Evolutionary conservation across 1,139 yeast species (phyloP).

Genomic region (Magnusiomyces paraingens): DNA sequence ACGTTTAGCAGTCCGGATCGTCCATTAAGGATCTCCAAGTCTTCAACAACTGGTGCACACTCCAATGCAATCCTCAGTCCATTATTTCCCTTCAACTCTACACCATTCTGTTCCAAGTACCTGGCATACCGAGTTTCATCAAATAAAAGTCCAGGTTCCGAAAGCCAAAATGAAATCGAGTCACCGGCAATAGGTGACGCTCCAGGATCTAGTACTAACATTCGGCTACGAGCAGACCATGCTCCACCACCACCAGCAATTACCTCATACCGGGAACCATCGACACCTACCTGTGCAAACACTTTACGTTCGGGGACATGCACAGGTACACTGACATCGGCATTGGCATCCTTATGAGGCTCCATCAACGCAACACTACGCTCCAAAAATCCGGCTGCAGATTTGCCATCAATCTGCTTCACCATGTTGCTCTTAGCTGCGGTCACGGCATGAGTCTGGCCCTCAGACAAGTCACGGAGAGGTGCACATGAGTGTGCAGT

Average conservation of each 20-base stretch:
- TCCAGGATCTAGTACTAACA: constrained; percentile 53
- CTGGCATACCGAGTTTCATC: not conserved
- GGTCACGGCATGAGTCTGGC: constrained; percentile 36
- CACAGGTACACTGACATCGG: constrained; percentile 22
- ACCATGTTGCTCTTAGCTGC: constrained; percentile 46
- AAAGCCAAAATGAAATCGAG: constrained; percentile 41
- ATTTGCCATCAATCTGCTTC: constrained; percentile 41
- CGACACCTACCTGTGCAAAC: constrained; percentile 29
- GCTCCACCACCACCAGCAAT: constrained; percentile 59
- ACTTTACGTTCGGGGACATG: constrained; percentile 28
- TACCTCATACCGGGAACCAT: constrained; percentile 34
- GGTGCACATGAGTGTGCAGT: constrained; percentile 19
- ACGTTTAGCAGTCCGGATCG: constrained; percentile 15
- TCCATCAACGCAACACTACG: constrained; percentile 39
- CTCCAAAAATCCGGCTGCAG: constrained; percentile 51
- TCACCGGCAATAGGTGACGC: constrained; percentile 44
- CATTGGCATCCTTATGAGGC: constrained; percentile 37
- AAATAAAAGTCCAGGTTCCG: not conserved
- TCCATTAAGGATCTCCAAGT: constrained; percentile 5
- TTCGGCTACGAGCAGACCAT: constrained; percentile 58
- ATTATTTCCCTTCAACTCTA: not conserved
- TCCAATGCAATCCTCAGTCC: constrained; percentile 19
- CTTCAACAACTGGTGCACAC: constrained; percentile 23
- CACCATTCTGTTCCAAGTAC: constrained; percentile 3
- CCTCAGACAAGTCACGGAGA: constrained; percentile 21